Percentiles rank a stretch among this genome's conserved stretches.
These are phyloP conservation scores for Solanum hybrid DNA, from an alignment of 305 asterid species.

Conservation along the genomic window DNA sequence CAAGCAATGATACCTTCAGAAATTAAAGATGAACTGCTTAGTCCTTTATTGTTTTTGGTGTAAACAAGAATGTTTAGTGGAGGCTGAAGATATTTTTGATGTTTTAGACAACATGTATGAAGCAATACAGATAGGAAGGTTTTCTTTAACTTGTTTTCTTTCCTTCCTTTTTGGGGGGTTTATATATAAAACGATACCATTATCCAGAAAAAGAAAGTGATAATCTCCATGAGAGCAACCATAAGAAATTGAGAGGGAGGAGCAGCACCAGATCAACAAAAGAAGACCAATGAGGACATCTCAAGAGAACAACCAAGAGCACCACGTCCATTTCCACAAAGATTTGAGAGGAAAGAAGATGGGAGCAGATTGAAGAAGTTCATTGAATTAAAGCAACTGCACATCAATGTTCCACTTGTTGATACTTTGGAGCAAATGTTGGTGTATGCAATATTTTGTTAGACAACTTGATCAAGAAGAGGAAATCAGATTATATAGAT, in stretches of 20 bases:
- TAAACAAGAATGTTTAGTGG: background rate
- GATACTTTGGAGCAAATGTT: background rate
- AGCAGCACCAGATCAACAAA: background rate
- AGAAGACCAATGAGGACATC: background rate
- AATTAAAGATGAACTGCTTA: background rate
- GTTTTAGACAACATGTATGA: background rate
- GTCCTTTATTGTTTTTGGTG: background rate
- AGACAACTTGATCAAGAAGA: background rate
- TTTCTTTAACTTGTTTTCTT: background rate
- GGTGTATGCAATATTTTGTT: background rate
- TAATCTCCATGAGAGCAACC: background rate
- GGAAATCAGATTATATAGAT: background rate
- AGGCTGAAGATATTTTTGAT: background rate
- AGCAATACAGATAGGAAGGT: background rate
- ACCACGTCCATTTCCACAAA: background rate
- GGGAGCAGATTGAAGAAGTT: background rate
- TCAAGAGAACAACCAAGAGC: background rate
- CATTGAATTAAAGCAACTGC: background rate
- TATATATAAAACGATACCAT: background rate
- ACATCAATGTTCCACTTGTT: background rate
- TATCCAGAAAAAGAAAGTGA: background rate
- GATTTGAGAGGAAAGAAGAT: background rate
- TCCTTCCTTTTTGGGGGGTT: background rate
- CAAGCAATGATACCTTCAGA: background rate
- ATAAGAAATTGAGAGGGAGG: background rate